phyloP scores from a whole-genome alignment of 2,329 filamentous ascomycete genomes.

The Botrytis aclada region DNA sequence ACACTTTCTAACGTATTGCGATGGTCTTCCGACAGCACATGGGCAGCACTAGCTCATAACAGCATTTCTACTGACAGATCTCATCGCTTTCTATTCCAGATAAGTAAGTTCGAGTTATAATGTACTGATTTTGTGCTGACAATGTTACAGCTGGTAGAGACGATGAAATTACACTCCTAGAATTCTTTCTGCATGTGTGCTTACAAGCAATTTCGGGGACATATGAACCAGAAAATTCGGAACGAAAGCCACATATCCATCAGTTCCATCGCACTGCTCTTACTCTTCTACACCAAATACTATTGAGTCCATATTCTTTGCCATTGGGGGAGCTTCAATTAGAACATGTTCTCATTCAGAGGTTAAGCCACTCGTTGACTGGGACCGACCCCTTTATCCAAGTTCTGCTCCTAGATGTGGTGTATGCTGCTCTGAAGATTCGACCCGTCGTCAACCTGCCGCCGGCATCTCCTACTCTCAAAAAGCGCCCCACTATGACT shows the following conservation, averaged over 20 bases:
- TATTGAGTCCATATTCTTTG: slow-evolving; percentile 60
- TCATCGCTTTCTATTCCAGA: slow-evolving; percentile 44
- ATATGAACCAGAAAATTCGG: slow-evolving; percentile 38
- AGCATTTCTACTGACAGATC: slow-evolving; percentile 49
- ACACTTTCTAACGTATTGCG: slow-evolving; percentile 71
- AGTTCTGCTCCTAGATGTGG: slow-evolving; percentile 73
- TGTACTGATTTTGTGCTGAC: slow-evolving; percentile 22
- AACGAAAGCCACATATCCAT: slow-evolving; percentile 52
- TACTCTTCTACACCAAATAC: slow-evolving; percentile 66
- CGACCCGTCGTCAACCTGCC: slow-evolving; percentile 36
- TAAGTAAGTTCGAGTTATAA: slow-evolving; percentile 48
- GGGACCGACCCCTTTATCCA: slow-evolving; percentile 69
- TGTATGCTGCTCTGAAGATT: slow-evolving; percentile 70
- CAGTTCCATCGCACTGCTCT: slow-evolving; percentile 70
- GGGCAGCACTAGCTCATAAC: slow-evolving; percentile 67
- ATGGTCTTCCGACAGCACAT: slow-evolving; percentile 65
- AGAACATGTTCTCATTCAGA: slow-evolving; percentile 67
- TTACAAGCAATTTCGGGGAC: slow-evolving; percentile 57
- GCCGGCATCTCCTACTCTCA: slow-evolving; percentile 31
- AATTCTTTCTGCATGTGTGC: slow-evolving; percentile 65
- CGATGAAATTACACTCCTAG: slow-evolving; percentile 59
- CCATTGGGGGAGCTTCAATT: slow-evolving; percentile 62
- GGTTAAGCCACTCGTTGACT: slow-evolving; percentile 59
- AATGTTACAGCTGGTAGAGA: slow-evolving; percentile 48
- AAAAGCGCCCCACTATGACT: slow-evolving; percentile 31